A percentile compares a stretch with the other conserved stretches of the same genome.
These are phyloP conservation scores for Cryoendolithus antarcticus DNA, from an alignment of 2,329 filamentous ascomycete genomes.

Conservation along the genomic window DNA sequence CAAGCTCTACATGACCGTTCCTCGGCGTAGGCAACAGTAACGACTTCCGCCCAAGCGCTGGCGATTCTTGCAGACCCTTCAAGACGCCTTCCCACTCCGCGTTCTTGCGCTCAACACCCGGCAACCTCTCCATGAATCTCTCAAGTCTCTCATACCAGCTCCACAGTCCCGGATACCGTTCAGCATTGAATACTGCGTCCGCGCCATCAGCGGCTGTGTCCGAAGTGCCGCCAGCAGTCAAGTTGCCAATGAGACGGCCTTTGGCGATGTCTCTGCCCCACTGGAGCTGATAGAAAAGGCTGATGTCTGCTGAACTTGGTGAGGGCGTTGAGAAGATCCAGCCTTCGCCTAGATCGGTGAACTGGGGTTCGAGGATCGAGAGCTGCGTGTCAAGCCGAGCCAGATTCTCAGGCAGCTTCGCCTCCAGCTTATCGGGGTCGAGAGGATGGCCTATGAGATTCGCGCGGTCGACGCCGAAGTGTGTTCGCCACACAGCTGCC, in stretches of 20 bases:
- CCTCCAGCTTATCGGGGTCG: constrained; percentile 25
- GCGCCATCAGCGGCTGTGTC: constrained; percentile 16
- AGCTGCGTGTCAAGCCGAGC: constrained; percentile 27
- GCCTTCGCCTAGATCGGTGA: constrained; percentile 14
- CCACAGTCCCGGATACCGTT: constrained; percentile 26
- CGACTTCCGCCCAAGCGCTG: constrained; percentile 7
- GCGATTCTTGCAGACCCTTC: constrained; percentile 15
- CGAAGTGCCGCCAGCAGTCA: constrained; percentile 23
- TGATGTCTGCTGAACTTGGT: constrained; percentile 26
- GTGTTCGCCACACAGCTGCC: constrained; percentile 25
- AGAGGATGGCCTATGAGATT: constrained; percentile 29
- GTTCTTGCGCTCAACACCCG: constrained; percentile 15
- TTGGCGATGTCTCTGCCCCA: constrained; percentile 30
- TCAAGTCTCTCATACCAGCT: constrained; percentile 26
- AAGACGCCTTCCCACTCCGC: constrained; percentile 15
- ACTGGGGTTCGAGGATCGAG: constrained; percentile 25
- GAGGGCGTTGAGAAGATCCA: constrained; percentile 26
- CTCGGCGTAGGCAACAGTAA: constrained; percentile 21
- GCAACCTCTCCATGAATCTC: constrained; percentile 10
- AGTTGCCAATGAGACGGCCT: constrained; percentile 23
- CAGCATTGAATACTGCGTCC: constrained; percentile 23
- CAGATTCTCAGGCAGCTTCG: constrained; percentile 27
- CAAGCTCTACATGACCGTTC: constrained; percentile 15
- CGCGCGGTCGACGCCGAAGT: constrained; percentile 27
- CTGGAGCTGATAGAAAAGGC: constrained; percentile 26